Evolutionary conservation across 2,329 filamentous ascomycete genomes (phyloP), one percentile per base, ranked within the genome.

Genomic region (Dothistroma septosporum): DNA sequence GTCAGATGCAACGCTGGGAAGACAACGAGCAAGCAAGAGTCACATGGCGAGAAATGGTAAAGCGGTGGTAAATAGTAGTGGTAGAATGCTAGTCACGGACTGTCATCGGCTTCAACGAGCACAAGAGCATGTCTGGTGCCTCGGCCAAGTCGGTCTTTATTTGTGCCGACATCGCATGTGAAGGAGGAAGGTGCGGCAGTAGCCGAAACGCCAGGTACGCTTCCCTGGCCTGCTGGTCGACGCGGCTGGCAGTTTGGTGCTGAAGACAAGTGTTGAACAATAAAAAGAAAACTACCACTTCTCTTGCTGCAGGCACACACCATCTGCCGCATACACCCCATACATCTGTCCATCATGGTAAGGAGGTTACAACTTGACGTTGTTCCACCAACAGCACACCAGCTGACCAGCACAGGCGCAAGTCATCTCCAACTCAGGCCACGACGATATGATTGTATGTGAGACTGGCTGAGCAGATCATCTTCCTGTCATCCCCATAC

Each of bases 361-460:
- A 53, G 50, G 9, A 32, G 33, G 6, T 31, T 8, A 50, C 5
- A 12, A 28, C 16, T 28, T 28, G n/a, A 31, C 41, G 14, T 4
- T 12, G 16, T 58, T 16, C 16, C 44, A 37, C 21, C 19, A 21
- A 24, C 47, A 41, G 24, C 21, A 62, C 61, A 60, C 53, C 55
- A 67, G 50, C 60, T 68, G 48, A 66, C 57, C 53, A 21, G 33
- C 16, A 55, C 74, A 88, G 87, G 84, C 88, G 61, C 89, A 92
- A 81, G 86, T 91, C 72, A 92, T 92, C 78, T 85, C 88, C 67
- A 92, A 91, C 77, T 89, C 88, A 64, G 89, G 89, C 74, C 94
- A 99, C 82, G 93, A 97, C 88, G 93, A 97, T 77, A 97, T 97
- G 93, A 97, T 99, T 85, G 93, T 97, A 92, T 73, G 90, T 86